Evolutionary conservation across 805 yeast species (phyloP).

Genomic region (Isabelozyma rhagii): DNA sequence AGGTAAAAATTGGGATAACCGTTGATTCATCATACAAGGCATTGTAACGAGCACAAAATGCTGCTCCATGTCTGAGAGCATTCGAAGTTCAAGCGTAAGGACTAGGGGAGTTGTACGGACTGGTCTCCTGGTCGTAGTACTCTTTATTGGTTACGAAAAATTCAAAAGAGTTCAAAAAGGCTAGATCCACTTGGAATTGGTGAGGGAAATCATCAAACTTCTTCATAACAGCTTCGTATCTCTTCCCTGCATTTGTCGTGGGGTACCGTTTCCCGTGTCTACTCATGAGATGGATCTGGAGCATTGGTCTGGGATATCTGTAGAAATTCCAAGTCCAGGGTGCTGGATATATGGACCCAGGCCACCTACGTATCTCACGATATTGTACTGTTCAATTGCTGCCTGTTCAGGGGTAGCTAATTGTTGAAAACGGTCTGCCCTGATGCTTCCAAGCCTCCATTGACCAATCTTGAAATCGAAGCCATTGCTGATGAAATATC

Average conservation of each 20-base stretch:
- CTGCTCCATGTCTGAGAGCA: constrained; percentile 18
- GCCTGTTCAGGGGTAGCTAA: constrained; percentile 29
- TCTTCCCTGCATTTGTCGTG: constrained; percentile 24
- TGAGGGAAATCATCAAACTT: constrained; percentile 22
- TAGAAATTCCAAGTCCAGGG: constrained; percentile 51
- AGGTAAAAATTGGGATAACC: constrained; percentile 16
- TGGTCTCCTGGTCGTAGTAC: constrained; percentile 20
- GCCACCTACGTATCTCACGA: constrained; percentile 45
- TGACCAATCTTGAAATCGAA: constrained; percentile 20
- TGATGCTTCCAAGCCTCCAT: constrained; percentile 23
- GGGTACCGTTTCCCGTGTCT: constrained; percentile 79
- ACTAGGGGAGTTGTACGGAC: constrained; percentile 17
- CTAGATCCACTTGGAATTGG: constrained; percentile 40
- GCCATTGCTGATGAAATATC: constrained; percentile 15
- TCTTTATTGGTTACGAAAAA: constrained; percentile 13
- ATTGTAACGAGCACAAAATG: constrained; percentile 17
- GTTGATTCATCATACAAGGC: constrained; percentile 11
- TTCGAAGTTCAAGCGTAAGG: constrained; percentile 18
- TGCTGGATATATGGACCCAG: constrained; percentile 47
- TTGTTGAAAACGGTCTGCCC: constrained; percentile 16
- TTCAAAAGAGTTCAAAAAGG: constrained; percentile 41
- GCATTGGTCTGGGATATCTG: constrained; percentile 50
- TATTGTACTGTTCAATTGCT: constrained; percentile 35
- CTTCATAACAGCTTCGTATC: constrained; percentile 21
- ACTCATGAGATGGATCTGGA: constrained; percentile 66